Evolutionary conservation across 805 yeast genomes (phyloP).

Genomic region (Ogataea corticis): DNA sequence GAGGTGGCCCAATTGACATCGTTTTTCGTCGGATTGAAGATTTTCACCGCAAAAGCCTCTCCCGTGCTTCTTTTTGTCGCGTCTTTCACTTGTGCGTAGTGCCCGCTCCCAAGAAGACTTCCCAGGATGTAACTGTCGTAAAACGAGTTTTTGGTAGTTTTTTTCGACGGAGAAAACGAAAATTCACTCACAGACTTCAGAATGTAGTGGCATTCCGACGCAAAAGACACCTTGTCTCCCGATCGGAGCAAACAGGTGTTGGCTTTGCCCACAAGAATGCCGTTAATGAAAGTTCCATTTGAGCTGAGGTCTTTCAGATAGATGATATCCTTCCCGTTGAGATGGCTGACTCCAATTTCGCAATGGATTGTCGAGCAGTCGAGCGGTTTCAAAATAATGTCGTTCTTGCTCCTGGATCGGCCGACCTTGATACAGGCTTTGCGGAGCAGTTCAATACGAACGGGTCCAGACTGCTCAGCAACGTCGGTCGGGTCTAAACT

Average conservation of each 20-base stretch:
- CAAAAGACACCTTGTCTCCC: conserved; percentile 66
- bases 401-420: conserved; percentile 45
- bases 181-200: conserved; percentile 20
- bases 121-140: conserved; percentile 60
- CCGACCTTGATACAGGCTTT: conserved; percentile 25
- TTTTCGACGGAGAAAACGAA: conserved; percentile 8
- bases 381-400: conserved; percentile 41
- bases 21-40: conserved; percentile 48
- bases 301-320: conserved; percentile 58
- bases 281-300: conserved; percentile 71
- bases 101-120: conserved; percentile 69
- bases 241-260: conserved; percentile 52
- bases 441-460: conserved; percentile 15
- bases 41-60: conserved; percentile 67
- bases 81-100: conserved; percentile 78
- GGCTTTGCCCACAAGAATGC: conserved; percentile 49
- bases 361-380: conserved; percentile 73
- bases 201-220: conserved; percentile 33
- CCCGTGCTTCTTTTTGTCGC: conserved; percentile 61
- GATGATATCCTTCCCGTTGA: conserved; percentile 39
- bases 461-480: conserved; percentile 6
- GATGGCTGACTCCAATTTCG: conserved; percentile 44
- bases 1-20: conserved; percentile 28
- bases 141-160: conserved; percentile 40
- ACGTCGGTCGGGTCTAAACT: conserved; percentile 13